These are phyloP conservation scores for Vitellaria paradoxa DNA, from an alignment of 179 eudicot genomes.

Conservation along the genomic window DNA sequence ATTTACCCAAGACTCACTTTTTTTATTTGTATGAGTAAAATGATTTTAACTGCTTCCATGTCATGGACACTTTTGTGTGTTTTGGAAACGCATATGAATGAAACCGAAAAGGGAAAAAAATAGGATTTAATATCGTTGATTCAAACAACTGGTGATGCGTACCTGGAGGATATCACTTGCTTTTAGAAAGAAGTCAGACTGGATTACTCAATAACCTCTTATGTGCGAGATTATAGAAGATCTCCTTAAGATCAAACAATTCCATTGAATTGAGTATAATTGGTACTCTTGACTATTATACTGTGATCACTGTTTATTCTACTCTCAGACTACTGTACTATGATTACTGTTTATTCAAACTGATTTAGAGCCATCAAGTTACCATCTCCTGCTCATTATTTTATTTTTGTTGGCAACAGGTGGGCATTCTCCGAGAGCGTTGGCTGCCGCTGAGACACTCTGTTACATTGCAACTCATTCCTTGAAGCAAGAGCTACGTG, in stretches of 20 bases:
- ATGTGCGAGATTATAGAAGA: too few relatives aligned
- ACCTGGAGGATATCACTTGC: conserved; percentile 3
- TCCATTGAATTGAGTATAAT: too few relatives aligned
- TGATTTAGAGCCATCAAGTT: background rate
- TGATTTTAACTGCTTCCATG: background rate
- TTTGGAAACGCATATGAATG: background rate
- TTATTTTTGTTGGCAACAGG: conserved; percentile 34
- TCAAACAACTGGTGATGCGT: background rate
- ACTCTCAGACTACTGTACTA: background rate
- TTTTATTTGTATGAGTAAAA: background rate
- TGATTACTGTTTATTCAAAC: background rate
- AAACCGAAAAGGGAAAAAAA: background rate
- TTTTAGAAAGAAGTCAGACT: background rate
- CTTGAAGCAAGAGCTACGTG: conserved; percentile 29
- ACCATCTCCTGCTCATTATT: conserved; percentile 1
- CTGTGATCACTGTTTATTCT: too few relatives aligned
- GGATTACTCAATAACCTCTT: too few relatives aligned
- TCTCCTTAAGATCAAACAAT: too few relatives aligned
- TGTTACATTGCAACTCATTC: conserved; percentile 50
- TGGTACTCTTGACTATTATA: too few relatives aligned
- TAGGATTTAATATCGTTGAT: background rate
- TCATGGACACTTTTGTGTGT: background rate
- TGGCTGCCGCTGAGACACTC: conserved; percentile 76
- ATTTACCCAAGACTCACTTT: background rate
- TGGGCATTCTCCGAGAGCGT: conserved; percentile 46